A percentile compares a stretch with the other conserved stretches of the same genome.
Conservation (phyloP, 225 moss, liverwort and hornwort species). For the Lunularia cruciata region DNA sequence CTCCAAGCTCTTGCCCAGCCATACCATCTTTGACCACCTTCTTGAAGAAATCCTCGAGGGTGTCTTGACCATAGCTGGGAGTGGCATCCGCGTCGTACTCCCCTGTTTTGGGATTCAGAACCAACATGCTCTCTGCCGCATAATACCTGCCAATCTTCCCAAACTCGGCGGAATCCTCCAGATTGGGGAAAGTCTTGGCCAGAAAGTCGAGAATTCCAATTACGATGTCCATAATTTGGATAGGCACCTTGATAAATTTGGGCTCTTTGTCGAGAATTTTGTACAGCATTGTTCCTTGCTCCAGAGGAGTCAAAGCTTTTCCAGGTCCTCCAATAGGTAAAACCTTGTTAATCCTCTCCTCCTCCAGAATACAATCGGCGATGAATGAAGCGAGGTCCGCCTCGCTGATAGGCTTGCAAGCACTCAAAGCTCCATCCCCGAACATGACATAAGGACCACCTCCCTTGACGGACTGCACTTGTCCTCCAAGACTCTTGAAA, state of each 20-base stretch:
- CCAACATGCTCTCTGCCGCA: slow-evolving; percentile 95
- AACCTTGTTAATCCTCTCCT: slow-evolving; percentile 66
- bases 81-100: slow-evolving; percentile 82
- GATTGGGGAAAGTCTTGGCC: slow-evolving; percentile 65
- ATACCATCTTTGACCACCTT: slow-evolving; percentile 81
- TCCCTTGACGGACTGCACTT: slow-evolving; percentile 88
- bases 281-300: slow-evolving; percentile 85
- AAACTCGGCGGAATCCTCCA: slow-evolving; percentile 84
- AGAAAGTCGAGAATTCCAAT: slow-evolving; percentile 77
- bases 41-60: slow-evolving; percentile 85
- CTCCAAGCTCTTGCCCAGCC: slow-evolving; percentile 97
- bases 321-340: slow-evolving; percentile 98
- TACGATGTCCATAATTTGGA: slow-evolving; percentile 95
- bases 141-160: slow-evolving; percentile 97
- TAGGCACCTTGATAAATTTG: slow-evolving; percentile 89
- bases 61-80: slow-evolving; percentile 84
- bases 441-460: slow-evolving; percentile 98
- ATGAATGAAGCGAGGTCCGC: slow-evolving; percentile 89
- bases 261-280: slow-evolving; percentile 71
- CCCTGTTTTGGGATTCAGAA: slow-evolving; percentile 69
- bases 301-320: slow-evolving; percentile 82
- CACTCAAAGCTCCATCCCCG: slow-evolving; percentile 84
- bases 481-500: slow-evolving; percentile 97
- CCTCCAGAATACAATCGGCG: slow-evolving; percentile 69
- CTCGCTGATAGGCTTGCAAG: slow-evolving; percentile 98